These are phyloP conservation scores for Cutaneotrichosporon curvatum DNA, from an alignment of 1,284 basidiomycete genomes.

Conservation along the genomic window DNA sequence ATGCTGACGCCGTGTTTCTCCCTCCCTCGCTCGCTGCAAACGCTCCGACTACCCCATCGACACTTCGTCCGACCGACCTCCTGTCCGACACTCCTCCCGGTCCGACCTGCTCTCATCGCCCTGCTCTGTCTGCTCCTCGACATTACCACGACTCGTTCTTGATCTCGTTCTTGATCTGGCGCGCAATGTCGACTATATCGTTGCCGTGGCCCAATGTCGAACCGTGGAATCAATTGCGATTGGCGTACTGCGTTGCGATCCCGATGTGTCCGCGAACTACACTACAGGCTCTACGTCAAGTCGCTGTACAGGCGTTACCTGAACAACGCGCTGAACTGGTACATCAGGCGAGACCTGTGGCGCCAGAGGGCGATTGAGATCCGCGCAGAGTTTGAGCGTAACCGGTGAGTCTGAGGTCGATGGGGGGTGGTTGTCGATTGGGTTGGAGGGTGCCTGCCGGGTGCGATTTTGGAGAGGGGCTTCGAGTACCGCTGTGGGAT, in stretches of 20 bases:
- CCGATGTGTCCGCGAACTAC: background rate
- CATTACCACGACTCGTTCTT: too few relatives aligned
- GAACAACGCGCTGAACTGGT: constrained; percentile 82
- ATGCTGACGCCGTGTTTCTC: constrained; percentile 3
- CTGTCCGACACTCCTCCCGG: too few relatives aligned
- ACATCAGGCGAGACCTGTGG: constrained; percentile 76
- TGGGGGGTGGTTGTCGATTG: background rate
- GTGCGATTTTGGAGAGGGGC: background rate
- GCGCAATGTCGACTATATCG: too few relatives aligned
- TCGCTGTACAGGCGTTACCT: constrained; percentile 82
- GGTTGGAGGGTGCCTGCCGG: background rate
- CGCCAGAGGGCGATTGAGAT: constrained; percentile 73
- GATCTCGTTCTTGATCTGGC: too few relatives aligned
- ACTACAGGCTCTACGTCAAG: constrained; percentile 67
- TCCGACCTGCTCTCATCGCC: too few relatives aligned
- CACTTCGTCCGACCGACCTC: too few relatives aligned
- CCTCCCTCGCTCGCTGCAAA: background rate
- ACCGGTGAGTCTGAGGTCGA: constrained; percentile 57
- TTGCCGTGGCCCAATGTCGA: too few relatives aligned
- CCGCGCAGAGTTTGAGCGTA: constrained; percentile 82
- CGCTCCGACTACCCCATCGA: too few relatives aligned
- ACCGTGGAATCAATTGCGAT: too few relatives aligned
- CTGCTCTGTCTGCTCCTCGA: too few relatives aligned
- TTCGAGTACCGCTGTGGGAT: too few relatives aligned
- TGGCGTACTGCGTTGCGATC: background rate